phyloP scores from a whole-genome alignment of 208 protist species.

The Phytomonas sp. region DNA sequence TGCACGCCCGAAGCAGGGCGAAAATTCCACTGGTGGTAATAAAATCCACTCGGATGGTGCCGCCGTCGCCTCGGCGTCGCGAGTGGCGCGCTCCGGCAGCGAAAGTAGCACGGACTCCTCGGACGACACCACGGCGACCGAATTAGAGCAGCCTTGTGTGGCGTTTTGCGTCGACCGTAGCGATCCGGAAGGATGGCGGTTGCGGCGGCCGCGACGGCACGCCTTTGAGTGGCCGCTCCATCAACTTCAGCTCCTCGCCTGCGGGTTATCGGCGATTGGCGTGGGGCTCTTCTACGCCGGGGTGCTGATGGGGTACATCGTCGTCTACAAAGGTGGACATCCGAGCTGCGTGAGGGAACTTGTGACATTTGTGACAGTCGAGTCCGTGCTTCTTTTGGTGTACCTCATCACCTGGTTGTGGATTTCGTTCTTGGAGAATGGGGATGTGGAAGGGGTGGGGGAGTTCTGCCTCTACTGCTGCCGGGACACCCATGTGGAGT shows the following conservation, averaged over 20 bases:
- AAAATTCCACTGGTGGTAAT: too few species aligned
- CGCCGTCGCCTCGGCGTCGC: not conserved
- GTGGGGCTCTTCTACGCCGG: conserved; percentile 39
- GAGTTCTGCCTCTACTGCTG: conserved; percentile 61
- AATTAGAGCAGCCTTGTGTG: conserved; percentile 8
- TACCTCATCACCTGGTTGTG: conserved; percentile 18
- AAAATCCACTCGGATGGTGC: not conserved
- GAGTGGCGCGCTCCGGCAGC: conserved; percentile 4
- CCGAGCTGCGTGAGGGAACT: conserved; percentile 28
- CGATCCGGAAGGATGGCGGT: conserved; percentile 42
- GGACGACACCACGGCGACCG: conserved; percentile 8
- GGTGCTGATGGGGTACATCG: conserved; percentile 32
- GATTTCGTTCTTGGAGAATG: conserved; percentile 57
- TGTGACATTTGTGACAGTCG: conserved; percentile 29
- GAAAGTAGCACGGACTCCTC: conserved; percentile 9
- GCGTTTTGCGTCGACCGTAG: conserved; percentile 48
- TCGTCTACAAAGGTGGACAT: conserved; percentile 27
- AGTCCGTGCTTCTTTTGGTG: conserved; percentile 11
- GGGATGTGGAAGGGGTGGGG: conserved; percentile 37
- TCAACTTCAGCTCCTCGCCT: conserved; percentile 41
- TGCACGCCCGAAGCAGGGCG: too few species aligned
- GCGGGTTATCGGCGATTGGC: conserved; percentile 30
- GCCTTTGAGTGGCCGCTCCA: conserved; percentile 69
- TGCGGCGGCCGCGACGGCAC: conserved; percentile 32
- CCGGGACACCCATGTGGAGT: conserved; percentile 33